Conservation (phyloP, 2,329 filamentous ascomycete genomes). For the Geosmithia putterillii region DNA sequence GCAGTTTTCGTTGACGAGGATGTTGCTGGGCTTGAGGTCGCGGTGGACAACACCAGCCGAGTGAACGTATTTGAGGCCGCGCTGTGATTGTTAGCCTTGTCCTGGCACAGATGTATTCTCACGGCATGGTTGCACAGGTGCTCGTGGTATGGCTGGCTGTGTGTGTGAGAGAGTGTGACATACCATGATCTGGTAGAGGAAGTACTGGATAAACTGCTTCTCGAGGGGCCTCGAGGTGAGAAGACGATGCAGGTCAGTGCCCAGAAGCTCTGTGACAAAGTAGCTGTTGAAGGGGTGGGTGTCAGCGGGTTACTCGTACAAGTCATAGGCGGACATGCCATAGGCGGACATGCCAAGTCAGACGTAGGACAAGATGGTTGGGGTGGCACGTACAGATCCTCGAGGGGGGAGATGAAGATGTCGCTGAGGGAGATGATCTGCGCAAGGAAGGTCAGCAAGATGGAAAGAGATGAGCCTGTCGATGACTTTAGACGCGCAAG, state of each 20-base stretch:
- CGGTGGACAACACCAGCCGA: conserved; percentile 96
- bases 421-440: conserved; percentile 96
- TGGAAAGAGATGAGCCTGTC: not conserved
- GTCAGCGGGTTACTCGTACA: conserved; percentile 2
- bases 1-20: conserved; percentile 98
- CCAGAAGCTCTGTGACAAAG: conserved; percentile 94
- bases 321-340: not conserved
- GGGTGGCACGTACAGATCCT: conserved; percentile 69
- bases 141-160: not conserved
- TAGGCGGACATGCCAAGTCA: not conserved
- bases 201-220: conserved; percentile 99
- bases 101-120: too few species aligned
- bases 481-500: conserved; percentile 1
- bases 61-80: conserved; percentile 97
- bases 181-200: conserved; percentile 97
- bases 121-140: too few species aligned
- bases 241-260: conserved; percentile 90
- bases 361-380: too few species aligned
- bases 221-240: conserved; percentile 91
- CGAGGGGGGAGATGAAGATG: conserved; percentile 97
- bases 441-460: not conserved
- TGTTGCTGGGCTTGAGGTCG: conserved; percentile 97
- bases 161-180: conserved; percentile 16
- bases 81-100: conserved; percentile 40
- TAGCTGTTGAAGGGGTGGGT: conserved; percentile 46